Conservation (phyloP, 768 basidiomycete species). For the Boletus sp. region DNA sequence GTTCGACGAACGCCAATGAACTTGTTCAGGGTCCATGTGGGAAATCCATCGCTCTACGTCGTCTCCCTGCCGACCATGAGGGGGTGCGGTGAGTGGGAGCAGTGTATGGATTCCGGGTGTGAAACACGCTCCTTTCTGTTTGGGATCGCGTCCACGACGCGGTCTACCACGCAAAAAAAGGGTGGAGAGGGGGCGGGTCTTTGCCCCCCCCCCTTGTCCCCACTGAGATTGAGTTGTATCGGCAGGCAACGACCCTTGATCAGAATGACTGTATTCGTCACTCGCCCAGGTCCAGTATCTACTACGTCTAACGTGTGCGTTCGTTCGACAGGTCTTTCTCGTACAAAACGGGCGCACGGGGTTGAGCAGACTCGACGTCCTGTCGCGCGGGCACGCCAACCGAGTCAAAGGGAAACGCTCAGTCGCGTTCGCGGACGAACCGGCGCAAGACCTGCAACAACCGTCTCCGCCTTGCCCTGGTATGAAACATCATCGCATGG, state of each 20-base stretch:
- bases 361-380: not conserved
- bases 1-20: no score
- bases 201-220: not conserved
- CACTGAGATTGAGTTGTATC: not conserved
- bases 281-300: not conserved
- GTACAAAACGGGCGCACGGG: no score
- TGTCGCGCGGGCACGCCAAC: not conserved
- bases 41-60: no score
- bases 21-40: no score
- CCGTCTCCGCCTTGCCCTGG: conserved; percentile 20
- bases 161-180: no score
- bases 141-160: no score
- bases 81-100: no score
- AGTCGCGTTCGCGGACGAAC: conserved; percentile 22
- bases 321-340: not conserved
- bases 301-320: not conserved
- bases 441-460: conserved; percentile 31
- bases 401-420: not conserved
- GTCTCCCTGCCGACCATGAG: no score
- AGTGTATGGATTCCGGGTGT: no score
- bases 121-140: no score
- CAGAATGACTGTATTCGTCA: not conserved
- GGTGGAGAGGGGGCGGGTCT: no score
- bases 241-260: not conserved
- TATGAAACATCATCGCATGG: conserved; percentile 41